Base-by-base conservation (phyloP, 73 alveolate genomes). In the Strombidium stylifer region DNA sequence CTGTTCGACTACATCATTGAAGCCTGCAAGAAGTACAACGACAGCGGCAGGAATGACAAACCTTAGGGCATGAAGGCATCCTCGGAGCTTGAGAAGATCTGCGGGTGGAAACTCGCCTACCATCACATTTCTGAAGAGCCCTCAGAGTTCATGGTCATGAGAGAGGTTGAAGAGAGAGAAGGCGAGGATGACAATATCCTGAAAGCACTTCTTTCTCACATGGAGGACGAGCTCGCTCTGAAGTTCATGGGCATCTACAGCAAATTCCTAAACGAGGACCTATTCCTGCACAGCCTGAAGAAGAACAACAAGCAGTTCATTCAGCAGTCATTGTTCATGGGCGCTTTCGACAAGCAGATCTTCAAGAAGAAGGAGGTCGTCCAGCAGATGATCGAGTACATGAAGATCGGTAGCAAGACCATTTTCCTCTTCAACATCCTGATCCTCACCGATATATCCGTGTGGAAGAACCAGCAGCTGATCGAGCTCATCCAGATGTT, bases 401-500 rank as follows among this genome's bases (percentile, higher is more conserved):
- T 78, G 6, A 48, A 61, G 24, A 12, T 37, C n/a, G 90, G 90
- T 5, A 25, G 55, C 24, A 36, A 67, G 27, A 56, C 82, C 24
- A 78, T 55, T 46, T 53, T 70, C 61, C 35, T 67, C 19, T 37
- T 78, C 34, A 78, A 78, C 18, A 40, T 78, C 23, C 27, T 78
- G 36, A 44, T 67, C 6, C 28, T 68, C 7, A 32, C 68, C 14
- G 83, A 78, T 57, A 66, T 78, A 15, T 28, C 67, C 1, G 59
- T 78, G 36, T 78, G 90, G 90, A 78, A 56, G 45, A 68, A 52
- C 28, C 59, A 73, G 49, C 41, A 68, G n/a, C 6, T 67, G 40
- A 78, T 49, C 42, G 90, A 68, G 52, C 49, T 78, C 0, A 51
- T 78, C 0, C 66, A 78, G 1, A 78, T 64, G 35, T 53, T 68